Conservation (phyloP, 768 basidiomycete species). For the Boletus edulis region DNA sequence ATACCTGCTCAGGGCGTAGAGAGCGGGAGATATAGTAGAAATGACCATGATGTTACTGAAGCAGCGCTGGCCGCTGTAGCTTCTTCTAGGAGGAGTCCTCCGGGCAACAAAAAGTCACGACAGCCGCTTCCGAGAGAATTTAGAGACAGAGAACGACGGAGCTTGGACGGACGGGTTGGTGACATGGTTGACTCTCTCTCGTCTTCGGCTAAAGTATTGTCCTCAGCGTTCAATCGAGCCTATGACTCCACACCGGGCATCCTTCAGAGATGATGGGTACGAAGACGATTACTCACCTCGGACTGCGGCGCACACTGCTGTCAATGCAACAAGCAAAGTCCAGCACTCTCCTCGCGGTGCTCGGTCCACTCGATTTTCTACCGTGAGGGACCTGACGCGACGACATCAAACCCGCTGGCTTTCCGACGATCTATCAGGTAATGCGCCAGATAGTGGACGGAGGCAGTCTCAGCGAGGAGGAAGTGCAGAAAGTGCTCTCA, state of each 20-base stretch:
- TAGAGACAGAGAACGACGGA: conserved; percentile 34
- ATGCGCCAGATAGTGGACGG: conserved; percentile 37
- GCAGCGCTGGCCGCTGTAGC: conserved; percentile 63
- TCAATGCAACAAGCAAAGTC: conserved; percentile 16
- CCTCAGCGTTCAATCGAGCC: conserved; percentile 36
- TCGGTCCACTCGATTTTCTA: conserved; percentile 39
- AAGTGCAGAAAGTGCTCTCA: conserved; percentile 66
- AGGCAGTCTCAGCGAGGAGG: conserved; percentile 60
- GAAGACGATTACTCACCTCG: conserved; percentile 23
- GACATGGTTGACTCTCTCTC: background rate
- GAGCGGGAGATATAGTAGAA: conserved; percentile 21
- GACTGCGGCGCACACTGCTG: conserved; percentile 23
- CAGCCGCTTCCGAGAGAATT: conserved; percentile 55
- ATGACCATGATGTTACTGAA: conserved; percentile 42
- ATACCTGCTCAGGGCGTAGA: conserved; percentile 27
- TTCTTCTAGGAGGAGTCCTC: conserved; percentile 52
- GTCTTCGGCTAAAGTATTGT: background rate
- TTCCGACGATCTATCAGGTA: conserved; percentile 44
- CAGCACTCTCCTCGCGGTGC: conserved; percentile 31
- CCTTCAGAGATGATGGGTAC: conserved; percentile 23
- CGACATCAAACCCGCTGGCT: conserved; percentile 54
- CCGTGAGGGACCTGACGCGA: conserved; percentile 47
- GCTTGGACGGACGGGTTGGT: conserved; percentile 44
- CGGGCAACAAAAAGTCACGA: conserved; percentile 39
- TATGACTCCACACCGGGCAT: conserved; percentile 36